phyloP scores from a whole-genome alignment of 805 yeast genomes.

The Hyphopichia homilentoma region DNA sequence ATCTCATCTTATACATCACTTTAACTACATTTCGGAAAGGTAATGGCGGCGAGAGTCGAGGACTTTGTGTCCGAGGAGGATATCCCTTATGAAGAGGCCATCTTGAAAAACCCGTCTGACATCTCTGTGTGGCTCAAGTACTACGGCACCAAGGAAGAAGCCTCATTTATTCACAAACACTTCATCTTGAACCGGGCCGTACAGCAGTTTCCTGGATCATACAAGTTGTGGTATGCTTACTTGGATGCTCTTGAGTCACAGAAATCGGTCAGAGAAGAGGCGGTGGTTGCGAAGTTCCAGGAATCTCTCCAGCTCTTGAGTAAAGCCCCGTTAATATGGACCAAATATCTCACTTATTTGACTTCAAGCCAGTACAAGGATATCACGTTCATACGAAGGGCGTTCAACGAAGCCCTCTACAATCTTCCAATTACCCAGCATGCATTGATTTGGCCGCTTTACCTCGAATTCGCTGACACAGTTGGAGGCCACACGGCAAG shows the following conservation, averaged over 20 bases:
- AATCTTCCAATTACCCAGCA: conserved; percentile 52
- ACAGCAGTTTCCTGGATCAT: conserved; percentile 37
- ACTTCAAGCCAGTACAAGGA: conserved; percentile 22
- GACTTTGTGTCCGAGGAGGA: conserved; percentile 24
- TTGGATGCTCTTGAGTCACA: conserved; percentile 37
- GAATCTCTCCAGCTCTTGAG: conserved; percentile 38
- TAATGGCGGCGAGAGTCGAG: no score
- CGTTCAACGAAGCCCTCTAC: conserved; percentile 49
- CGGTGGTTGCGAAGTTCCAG: background rate
- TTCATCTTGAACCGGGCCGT: conserved; percentile 55
- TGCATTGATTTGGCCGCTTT: conserved; percentile 34
- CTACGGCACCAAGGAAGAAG: conserved; percentile 26
- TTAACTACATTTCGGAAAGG: background rate
- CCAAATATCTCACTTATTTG: conserved; percentile 44
- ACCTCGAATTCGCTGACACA: conserved; percentile 52
- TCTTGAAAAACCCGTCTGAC: conserved; percentile 30
- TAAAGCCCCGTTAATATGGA: conserved; percentile 52
- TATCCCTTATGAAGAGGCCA: conserved; percentile 29
- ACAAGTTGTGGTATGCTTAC: conserved; percentile 54
- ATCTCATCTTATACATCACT: background rate
- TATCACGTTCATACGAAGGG: conserved; percentile 35
- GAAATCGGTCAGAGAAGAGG: conserved; percentile 12
- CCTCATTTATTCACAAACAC: conserved; percentile 28
- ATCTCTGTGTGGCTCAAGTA: conserved; percentile 46
- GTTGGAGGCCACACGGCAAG: conserved; percentile 41